Evolutionary conservation across 371 early-diverging fungal genomes (phyloP), one percentile per base, ranked within the genome.

Genomic region (Chytridium lagenaria): DNA sequence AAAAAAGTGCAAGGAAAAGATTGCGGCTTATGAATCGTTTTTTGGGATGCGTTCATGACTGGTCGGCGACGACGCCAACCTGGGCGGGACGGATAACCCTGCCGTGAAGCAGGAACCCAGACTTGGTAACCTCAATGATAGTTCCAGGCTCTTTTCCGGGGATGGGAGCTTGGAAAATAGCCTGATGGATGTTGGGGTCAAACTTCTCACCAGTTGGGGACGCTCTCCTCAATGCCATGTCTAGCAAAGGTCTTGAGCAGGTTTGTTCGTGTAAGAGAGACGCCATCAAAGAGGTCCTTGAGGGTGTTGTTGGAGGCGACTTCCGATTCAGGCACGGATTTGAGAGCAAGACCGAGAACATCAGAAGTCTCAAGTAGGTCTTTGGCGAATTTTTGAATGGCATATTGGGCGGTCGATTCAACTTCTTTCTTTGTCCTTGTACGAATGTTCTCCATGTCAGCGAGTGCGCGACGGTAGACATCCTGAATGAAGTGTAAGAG

Each of bases 351-450:
- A 52, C 84, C 85, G 74, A 99, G 86, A 64, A 96, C 91, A 80
- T 99, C 99, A 19, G 93, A 94, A 0, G 95, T 93, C 38, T 92
- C 91, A n/a, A 99, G 84, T 40, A 99, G 82, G 76, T 99, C 98
- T 83, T 95, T 97, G 78, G 96, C 97, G 80, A 99, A 99, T 86
- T 93, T 94, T 81, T 94, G 93, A 76, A 97, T 95, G 0, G 98
- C 94, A 80, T 88, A 97, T 31, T 90, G 87, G 64, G 91, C 88
- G 50, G 94, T 88, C 39, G 88, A 85, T 50, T 92, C 91, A 15
- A 94, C 86, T 81, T 99, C 98, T 76, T 89, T 91, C 77, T 92
- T 90, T 49, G 93, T 92, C 57, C 98, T 93, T 63, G 89, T 89
- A 50, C 98, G 93, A 34, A 97, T 79, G 86, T 99, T 99, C 83